Evolutionary conservation across 2,329 filamentous ascomycete species (phyloP), one percentile per base, ranked within the genome.

Genomic region (Clonostachys rosea): DNA sequence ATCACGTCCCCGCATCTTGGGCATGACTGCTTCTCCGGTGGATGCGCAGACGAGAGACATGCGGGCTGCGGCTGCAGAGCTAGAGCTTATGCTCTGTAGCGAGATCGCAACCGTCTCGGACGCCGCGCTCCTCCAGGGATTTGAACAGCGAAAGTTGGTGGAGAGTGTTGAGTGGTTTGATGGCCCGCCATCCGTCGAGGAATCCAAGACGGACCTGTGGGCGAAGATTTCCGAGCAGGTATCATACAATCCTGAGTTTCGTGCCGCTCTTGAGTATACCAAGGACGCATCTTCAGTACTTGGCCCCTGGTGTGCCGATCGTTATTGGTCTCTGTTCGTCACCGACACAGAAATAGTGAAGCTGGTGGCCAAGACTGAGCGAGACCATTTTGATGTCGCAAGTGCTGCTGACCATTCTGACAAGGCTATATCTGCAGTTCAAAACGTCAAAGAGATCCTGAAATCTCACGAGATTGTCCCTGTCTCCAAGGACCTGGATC

Each of bases 1-100:
- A 2, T 67, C 73, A 1, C 76, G 83, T 5, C 94, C 94, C 5
- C 86, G 84, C 36, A 84, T 99, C 17, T 87, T 99, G 54, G 92
- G 92, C 24, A 96, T 97, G 92, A 99, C 94, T 2, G 94, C 94
- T 8, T 97, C 94, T 0, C 94, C 94, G 1, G 86, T 96, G 4
- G 91, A 97, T 67, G 83, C 89, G 0, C 87, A 89, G 58, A 78
- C 79, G 0, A 55, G 42, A 14, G 84, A 96, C 53, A 77, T 95
- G 30, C 72, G 75, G 14, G 73, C 81, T 50, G 89, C 88, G 36
- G 87, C 89, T 0, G 69, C 71, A 50, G 82, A 88, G 46, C 77
- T 99, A 0, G 92, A 97, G 61, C 75, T 67, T 2, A 72, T 95
- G 36, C 73, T 99, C 2, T 80, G 94, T 59, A 87, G 86, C 61